Conservation (phyloP, 2,329 filamentous ascomycete species). For the Talaromyces piceae region DNA sequence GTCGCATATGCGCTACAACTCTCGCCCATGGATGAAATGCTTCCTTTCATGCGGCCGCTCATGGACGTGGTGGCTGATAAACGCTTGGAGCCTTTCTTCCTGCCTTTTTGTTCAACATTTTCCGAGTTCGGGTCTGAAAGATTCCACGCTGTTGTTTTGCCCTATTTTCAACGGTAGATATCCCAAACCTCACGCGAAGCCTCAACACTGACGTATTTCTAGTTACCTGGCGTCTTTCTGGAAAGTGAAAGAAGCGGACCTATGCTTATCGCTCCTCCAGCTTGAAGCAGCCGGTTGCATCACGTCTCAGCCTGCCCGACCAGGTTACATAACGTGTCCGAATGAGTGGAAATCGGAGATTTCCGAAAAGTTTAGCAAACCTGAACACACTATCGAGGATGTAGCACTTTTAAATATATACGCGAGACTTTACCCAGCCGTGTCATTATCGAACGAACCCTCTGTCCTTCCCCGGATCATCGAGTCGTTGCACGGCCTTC, state of each 20-base stretch:
- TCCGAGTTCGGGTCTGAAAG: conserved; percentile 64
- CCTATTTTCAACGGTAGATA: conserved; percentile 67
- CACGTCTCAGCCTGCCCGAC: conserved; percentile 38
- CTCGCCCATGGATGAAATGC: conserved; percentile 70
- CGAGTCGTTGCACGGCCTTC: conserved; percentile 57
- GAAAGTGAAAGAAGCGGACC: conserved; percentile 58
- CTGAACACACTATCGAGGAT: conserved; percentile 44
- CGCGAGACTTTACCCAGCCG: conserved; percentile 55
- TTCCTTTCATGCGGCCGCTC: conserved; percentile 61
- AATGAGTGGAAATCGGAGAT: conserved; percentile 63
- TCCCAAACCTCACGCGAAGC: background rate
- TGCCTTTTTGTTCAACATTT: conserved; percentile 77
- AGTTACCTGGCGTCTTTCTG: conserved; percentile 72
- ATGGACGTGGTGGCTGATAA: conserved; percentile 59
- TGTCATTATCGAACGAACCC: conserved; percentile 51
- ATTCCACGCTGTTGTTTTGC: conserved; percentile 72
- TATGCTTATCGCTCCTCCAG: conserved; percentile 61
- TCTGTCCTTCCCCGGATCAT: conserved; percentile 60
- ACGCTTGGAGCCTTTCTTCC: conserved; percentile 63
- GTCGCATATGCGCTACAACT: conserved; percentile 63
- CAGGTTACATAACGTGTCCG: conserved; percentile 35
- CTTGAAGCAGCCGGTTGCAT: conserved; percentile 47
- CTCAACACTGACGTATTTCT: conserved; percentile 9
- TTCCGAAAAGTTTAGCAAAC: conserved; percentile 56
- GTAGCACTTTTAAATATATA: conserved; percentile 62